A percentile compares a stretch with the other conserved stretches of the same genome.
phyloP scores from a whole-genome alignment of 2,329 filamentous ascomycete genomes.

The Aureobasidium pullulans region DNA sequence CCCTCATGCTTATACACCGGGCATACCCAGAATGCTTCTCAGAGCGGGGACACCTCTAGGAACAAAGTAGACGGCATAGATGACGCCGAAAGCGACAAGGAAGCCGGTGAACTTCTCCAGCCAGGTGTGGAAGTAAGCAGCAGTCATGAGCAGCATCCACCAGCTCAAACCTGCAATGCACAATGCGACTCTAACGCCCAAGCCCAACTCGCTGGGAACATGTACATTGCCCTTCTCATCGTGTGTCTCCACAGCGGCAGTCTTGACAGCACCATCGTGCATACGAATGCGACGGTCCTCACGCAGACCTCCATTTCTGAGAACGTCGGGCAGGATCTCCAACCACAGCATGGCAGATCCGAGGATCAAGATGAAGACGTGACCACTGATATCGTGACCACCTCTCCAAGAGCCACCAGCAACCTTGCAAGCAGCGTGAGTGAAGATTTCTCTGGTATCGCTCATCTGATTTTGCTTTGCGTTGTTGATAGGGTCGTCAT shows the following conservation, averaged over 20 bases:
- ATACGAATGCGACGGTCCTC: constrained; percentile 63
- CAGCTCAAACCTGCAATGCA: constrained; percentile 62
- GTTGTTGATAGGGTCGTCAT: constrained; percentile 16
- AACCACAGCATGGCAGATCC: constrained; percentile 75
- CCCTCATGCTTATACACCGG: constrained; percentile 24
- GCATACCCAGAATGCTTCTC: constrained; percentile 40
- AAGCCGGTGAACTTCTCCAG: constrained; percentile 69
- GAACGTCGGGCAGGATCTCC: constrained; percentile 62
- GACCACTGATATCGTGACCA: constrained; percentile 94
- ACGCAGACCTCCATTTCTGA: constrained; percentile 37
- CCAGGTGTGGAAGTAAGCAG: constrained; percentile 98
- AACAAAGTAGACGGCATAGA: constrained; percentile 42
- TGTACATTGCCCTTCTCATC: constrained; percentile 39
- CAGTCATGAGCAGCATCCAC: constrained; percentile 99
- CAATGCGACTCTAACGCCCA: constrained; percentile 48
- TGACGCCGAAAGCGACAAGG: constrained; percentile 38
- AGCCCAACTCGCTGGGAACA: constrained; percentile 23
- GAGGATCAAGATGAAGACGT: constrained; percentile 86
- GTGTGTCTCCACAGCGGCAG: constrained; percentile 34
- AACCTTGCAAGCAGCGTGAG: constrained; percentile 72
- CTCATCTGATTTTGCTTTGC: constrained; percentile 40
- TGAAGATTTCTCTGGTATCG: constrained; percentile 49
- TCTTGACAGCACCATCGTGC: constrained; percentile 54
- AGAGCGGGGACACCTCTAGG: constrained; percentile 37
- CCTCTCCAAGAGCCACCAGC: constrained; percentile 79